Evolutionary conservation across 257 asterid species (phyloP).

Genomic region (Penstemon barbatus): DNA sequence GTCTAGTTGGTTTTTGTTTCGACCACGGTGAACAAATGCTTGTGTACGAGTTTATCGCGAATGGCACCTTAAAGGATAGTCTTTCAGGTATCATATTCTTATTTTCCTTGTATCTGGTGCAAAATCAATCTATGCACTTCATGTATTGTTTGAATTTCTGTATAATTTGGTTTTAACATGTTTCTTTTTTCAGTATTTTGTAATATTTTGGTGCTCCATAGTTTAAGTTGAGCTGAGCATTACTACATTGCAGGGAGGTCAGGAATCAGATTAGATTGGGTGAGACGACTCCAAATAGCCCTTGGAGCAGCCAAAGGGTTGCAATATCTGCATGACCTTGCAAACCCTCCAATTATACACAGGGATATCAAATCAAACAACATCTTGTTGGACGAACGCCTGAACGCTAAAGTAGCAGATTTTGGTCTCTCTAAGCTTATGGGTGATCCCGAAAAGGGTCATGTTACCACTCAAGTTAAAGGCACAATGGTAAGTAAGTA

Average conservation of each 20-base stretch:
- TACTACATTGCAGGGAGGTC: conserved; percentile 51
- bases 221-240: no score
- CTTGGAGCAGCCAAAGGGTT: conserved; percentile 86
- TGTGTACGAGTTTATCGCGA: conserved; percentile 70
- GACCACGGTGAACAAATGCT: conserved; percentile 82
- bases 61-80: conserved; percentile 83
- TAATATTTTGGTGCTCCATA: no score
- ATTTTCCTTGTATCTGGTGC: not conserved
- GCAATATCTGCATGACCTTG: conserved; percentile 87
- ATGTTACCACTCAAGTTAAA: conserved; percentile 93
- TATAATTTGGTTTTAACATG: no score
- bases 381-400: conserved; percentile 67
- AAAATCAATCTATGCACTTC: no score
- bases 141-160: no score
- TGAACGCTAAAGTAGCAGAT: conserved; percentile 91
- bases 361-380: conserved; percentile 87
- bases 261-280: conserved; percentile 87
- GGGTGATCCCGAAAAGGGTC: conserved; percentile 59
- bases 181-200: no score
- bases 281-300: conserved; percentile 71
- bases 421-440: conserved; percentile 86
- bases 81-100: conserved; percentile 60
- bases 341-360: conserved; percentile 90
- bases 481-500: conserved; percentile 81
- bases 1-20: conserved; percentile 77